Evolutionary conservation across 805 yeast species (phyloP), one percentile per base, ranked within the genome.

Genomic region (Candida xiaguanensis): DNA sequence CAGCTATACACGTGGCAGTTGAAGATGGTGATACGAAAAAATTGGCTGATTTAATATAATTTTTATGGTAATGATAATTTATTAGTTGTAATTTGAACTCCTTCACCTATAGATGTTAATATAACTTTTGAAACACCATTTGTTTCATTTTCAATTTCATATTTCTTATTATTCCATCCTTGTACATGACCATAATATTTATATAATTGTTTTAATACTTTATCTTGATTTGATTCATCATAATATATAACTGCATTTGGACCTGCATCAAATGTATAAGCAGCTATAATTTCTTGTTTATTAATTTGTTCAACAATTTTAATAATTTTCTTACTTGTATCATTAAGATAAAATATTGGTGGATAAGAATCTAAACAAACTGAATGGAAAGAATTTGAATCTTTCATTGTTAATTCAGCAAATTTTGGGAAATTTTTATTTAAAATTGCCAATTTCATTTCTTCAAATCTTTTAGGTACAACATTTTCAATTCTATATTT

Each of bases 261-360:
- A 58, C 99, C 99, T 23, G 99, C 99, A 63, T 93, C 99, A 56
- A 85, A 93, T 1, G 99, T 93, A 64, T 93, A 93, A 27, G 98
- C 98, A 9, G 96, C 99, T 40, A 91, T 74, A 9, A 25, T 17
- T 25, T 76, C 80, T 3, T 59, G 49, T 47, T 74, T 81, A 57
- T 93, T 93, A 58, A 93, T 77, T 40, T 72, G 67, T 61, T 93
- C 95, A 34, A 89, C 75, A 36, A 86, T 69, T 51, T 83, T 85
- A 47, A 90, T 83, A 53, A 88, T 77, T 39, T 79, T 80, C 51
- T 85, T 84, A 5, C 96, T 89, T 6, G 93, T 85, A 59, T 91
- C 98, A 58, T 86, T 91, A 65, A 90, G 67, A 63, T 90, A 90
- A 61, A 90, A 91, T 43, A 93, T 93, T 27, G 99, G 99, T 34